Evolutionary conservation across 331 rosid genomes (phyloP), one percentile per base, ranked within the genome.

Genomic region (Telfairia occidentalis): DNA sequence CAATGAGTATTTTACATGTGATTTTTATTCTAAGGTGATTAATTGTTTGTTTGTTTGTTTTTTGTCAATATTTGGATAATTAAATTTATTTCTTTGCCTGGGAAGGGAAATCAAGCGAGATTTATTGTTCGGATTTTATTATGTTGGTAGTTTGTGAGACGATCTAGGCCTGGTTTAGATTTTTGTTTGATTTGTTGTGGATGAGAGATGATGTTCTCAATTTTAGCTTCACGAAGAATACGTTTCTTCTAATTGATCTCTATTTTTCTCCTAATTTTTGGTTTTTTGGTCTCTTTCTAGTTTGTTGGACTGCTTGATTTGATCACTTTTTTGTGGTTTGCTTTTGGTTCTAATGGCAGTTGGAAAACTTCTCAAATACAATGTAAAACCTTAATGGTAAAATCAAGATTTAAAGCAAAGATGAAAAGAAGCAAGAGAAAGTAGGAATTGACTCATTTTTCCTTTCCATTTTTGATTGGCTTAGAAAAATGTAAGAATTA

Each of bases 331-430:
- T 76, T 42, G 26, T 34, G 78, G 48, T 30, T 46, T 65, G 53
- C 28, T 29, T 75, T 92, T 79, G 84, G 87, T 92, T 50, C 38
- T 86, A 15, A 92, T 92, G 98, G 98, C 98, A 53, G 84, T n/a
- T 89, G 65, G 98, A 92, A 80, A 92, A 92, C 88, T 92, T 92
- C 71, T 75, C 76, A 86, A 84, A 90, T 83, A 92, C 98, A 9
- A 96, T 92, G 61, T 84, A n/a, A 90, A 83, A 92, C 92, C 10
- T 89, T 92, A 73, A 69, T 89, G 90, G 86, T 32, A 23, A 92
- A 92, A 67, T 90, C 97, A 42, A 89, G 97, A 79, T 87, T 92
- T 61, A 92, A 92, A 89, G 98, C 98, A 46, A 92, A 92, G 87
- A 90, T 92, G 96, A 90, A 80, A 80, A 90, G 80, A 79, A 87